These are phyloP conservation scores for Lachnellula willkommii DNA, from an alignment of 2,329 filamentous ascomycete species.

Conservation along the genomic window DNA sequence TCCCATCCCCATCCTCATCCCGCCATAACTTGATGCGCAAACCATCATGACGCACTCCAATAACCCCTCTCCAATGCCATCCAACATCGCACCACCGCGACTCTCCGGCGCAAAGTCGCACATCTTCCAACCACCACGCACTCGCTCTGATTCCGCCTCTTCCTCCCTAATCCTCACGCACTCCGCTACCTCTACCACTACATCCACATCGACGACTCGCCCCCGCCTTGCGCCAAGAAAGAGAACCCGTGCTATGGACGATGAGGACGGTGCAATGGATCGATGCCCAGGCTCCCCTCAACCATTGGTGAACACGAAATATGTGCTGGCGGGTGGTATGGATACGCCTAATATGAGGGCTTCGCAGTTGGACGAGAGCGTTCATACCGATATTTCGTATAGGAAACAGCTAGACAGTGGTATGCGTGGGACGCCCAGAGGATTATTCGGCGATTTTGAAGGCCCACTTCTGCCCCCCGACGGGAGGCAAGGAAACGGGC, in stretches of 20 bases:
- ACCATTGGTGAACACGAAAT: conserved; percentile 46
- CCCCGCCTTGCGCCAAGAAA: conserved; percentile 10
- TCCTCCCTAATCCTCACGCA: conserved; percentile 29
- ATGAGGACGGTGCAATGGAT: conserved; percentile 15
- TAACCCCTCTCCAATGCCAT: conserved; percentile 19
- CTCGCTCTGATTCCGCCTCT: conserved; percentile 34
- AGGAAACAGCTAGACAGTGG: conserved; percentile 26
- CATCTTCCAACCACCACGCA: conserved; percentile 39
- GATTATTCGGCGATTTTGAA: conserved; percentile 12
- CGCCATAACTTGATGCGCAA: background rate
- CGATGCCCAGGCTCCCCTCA: conserved; percentile 31
- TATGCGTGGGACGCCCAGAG: background rate
- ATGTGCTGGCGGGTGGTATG: conserved; percentile 44
- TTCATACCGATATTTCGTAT: conserved; percentile 36
- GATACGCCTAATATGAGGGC: conserved; percentile 38
- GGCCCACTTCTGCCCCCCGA: conserved; percentile 13
- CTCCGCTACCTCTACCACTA: conserved; percentile 13
- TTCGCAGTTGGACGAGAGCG: conserved; percentile 28
- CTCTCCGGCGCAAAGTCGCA: conserved; percentile 32
- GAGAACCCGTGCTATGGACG: conserved; percentile 14
- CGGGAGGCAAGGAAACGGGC: conserved; percentile 21
- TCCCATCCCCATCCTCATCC: background rate
- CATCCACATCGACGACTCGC: background rate
- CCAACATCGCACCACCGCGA: conserved; percentile 20
- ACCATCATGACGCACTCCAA: conserved; percentile 20